These are phyloP conservation scores for Cucurbita maxima DNA, from an alignment of 306 rosid species.

Conservation along the genomic window DNA sequence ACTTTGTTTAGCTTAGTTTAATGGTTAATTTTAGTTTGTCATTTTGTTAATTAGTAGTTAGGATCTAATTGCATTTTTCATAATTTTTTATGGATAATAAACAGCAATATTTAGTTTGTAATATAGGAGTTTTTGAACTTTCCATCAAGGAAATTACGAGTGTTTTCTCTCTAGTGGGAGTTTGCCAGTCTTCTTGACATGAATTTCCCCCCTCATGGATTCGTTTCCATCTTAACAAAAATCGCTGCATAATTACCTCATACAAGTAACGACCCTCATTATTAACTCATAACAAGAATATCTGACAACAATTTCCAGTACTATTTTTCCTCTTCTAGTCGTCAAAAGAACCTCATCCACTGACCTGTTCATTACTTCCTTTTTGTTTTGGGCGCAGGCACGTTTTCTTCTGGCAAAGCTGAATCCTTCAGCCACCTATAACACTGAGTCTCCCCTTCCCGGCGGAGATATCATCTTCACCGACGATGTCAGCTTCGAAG, in stretches of 20 bases:
- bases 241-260: background rate
- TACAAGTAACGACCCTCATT: background rate
- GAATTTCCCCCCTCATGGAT: background rate
- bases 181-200: background rate
- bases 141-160: background rate
- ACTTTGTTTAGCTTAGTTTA: background rate
- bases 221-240: background rate
- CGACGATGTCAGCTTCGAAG: constrained; percentile 90
- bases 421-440: constrained; percentile 85
- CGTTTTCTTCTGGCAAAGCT: constrained; percentile 83
- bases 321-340: background rate
- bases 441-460: constrained; percentile 46
- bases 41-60: background rate
- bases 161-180: background rate
- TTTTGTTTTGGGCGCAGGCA: constrained; percentile 35
- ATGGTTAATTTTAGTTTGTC: background rate
- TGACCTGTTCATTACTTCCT: background rate
- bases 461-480: constrained; percentile 91
- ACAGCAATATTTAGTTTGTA: background rate
- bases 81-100: background rate
- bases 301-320: background rate
- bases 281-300: background rate
- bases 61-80: background rate
- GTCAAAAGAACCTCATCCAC: background rate
- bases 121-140: background rate